Evolutionary conservation across 306 rosid species (phyloP), one percentile per base, ranked within the genome.

Genomic region (Alnus rubra): DNA sequence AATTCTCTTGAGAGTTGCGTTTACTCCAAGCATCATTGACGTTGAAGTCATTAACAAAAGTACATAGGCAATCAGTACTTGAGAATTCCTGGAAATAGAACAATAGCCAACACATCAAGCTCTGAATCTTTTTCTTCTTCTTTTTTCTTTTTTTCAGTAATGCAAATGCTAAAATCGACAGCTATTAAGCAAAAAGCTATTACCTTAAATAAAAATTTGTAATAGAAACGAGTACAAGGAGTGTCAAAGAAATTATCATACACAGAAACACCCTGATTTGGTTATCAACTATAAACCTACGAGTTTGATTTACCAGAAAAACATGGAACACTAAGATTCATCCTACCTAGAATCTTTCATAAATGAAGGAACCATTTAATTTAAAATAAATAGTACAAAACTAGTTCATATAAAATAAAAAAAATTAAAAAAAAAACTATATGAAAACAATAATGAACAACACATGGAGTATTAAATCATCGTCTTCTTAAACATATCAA

Each of bases 401-500:
- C 7, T 42, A 42, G 45, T 42, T 4, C 45, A 42, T 16, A 65
- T 71, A n/a, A n/a, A n/a, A n/a, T n/a, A n/a, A n/a, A n/a, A n/a
- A n/a, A n/a, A n/a, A n/a, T n/a, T n/a, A n/a, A n/a, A n/a, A n/a
- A 75, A 70, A 56, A 71, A 18, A 30, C 1, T 75, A 5, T n/a
- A 42, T 42, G 3, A 15, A 11, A 10, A 50, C n/a, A 55, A 67
- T 28, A 49, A n/a, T 53, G 70, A 28, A 72, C 70, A 72, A 44
- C 65, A 45, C 69, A 58, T 4, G 30, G 35, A 1, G 9, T 39
- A 69, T 65, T 16, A 55, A 19, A 18, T n/a, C 39, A 81, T 51
- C 63, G 71, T 70, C 31, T 42, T 70, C 69, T 53, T 48, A 64
- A 81, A 63, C 14, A 42, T 74, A 76, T 69, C 13, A 78, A 83